Evolutionary conservation across 2,329 filamentous ascomycete genomes (phyloP), one percentile per base, ranked within the genome.

Genomic region (Epicoccum sorghinum): DNA sequence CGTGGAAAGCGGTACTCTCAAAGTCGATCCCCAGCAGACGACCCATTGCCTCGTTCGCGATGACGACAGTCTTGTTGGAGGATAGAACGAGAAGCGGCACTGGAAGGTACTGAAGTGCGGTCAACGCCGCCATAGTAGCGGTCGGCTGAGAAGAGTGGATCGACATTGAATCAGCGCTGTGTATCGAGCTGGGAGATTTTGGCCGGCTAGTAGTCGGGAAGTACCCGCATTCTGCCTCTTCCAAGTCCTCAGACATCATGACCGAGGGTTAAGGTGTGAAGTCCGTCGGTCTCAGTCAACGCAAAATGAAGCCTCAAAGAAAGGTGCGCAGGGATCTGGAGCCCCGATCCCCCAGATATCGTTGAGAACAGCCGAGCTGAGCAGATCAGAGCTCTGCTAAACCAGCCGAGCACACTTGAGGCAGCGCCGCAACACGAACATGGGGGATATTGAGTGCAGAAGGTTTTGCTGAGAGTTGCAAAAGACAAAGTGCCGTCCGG

Each of bases 11-110:
- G n/a, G 72, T 69, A 18, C 71, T 71, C 38, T 72, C 65, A 22
- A 78, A 72, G 24, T 84, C 78, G 43, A 89, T 78, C 4, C 85
- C 87, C 22, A 93, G 75, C 64, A 93, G 75, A 49, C 85, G 81
- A 1, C 86, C 88, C 83, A 91, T 88, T 18, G 89, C 86, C 62
- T 91, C 87, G 64, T 93, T 93, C 29, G 88, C 89, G 36, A 92
- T 73, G 1, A 89, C 81, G 3, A 92, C 82, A 0, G 86, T 89
- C 73, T 91, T 92, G 27, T 83, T 66, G 32, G 81, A 84, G 45
- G 87, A 87, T 32, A 93, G 76, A 1, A 93, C 85, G 32, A 92
- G 71, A 4, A 90, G 71, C 0, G 89, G 89, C 41, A 90, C 84
- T 0, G 89, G 90, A 4, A 93, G 78, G 67, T 89, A 91, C 66